These are phyloP conservation scores for Thinopyrum elongatum DNA, from an alignment of 176 grass and related monocot genomes.

Conservation along the genomic window DNA sequence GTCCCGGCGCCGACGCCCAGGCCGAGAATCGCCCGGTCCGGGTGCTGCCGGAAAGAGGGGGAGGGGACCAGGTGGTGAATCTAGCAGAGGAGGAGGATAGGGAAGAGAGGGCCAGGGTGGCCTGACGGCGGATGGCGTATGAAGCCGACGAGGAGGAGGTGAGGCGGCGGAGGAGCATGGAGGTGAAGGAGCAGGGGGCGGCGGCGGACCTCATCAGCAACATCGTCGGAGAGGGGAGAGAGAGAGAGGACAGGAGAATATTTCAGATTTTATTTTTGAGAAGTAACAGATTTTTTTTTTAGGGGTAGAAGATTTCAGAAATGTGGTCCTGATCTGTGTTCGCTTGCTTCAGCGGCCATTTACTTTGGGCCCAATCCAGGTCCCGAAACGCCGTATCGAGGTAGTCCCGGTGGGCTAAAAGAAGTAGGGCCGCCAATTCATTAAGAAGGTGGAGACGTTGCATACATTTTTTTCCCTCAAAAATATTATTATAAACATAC, in stretches of 20 bases:
- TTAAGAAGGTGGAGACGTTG: too few species aligned
- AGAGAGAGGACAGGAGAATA: not conserved
- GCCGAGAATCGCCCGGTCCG: conserved; percentile 28
- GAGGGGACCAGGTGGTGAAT: not conserved
- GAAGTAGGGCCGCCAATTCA: not conserved
- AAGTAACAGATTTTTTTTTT: too few species aligned
- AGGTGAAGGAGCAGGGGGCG: conserved; percentile 36
- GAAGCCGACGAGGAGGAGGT: not conserved
- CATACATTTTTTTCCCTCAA: too few species aligned
- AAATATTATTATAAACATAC: too few species aligned
- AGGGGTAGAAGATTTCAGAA: not conserved
- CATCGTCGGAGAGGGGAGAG: conserved; percentile 9
- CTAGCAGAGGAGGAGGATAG: not conserved
- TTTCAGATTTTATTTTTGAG: not conserved
- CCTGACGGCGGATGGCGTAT: not conserved
- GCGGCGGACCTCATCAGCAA: conserved; percentile 45
- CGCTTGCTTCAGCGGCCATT: not conserved
- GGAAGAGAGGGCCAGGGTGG: not conserved
- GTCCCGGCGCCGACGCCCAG: conserved; percentile 33
- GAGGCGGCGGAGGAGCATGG: conserved; percentile 22
- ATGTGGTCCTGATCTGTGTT: not conserved
- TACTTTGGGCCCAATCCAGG: not conserved
- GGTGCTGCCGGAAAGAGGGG: not conserved
- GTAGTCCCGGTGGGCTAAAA: not conserved
- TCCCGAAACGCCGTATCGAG: too few species aligned